phyloP scores from a whole-genome alignment of 2,329 filamentous ascomycete genomes.

The Cercospora nicotianae region DNA sequence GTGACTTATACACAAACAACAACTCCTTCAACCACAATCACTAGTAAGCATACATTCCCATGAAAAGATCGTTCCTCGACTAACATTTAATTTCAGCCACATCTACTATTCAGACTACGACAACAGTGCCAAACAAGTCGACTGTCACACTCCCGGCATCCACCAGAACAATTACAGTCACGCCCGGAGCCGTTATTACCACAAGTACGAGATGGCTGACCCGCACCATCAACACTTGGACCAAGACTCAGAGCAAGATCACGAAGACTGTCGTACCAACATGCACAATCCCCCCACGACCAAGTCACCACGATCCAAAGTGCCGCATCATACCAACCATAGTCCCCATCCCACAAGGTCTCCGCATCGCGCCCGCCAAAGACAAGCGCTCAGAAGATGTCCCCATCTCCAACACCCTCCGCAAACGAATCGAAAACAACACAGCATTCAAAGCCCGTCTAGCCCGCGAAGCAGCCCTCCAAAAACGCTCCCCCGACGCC shows the following conservation, averaged over 20 bases:
- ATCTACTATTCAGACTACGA: conserved; percentile 21
- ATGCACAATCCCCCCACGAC: conserved; percentile 34
- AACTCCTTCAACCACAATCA: conserved; percentile 20
- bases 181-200: conserved; percentile 23
- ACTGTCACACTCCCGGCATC: conserved; percentile 35
- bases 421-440: conserved; percentile 9
- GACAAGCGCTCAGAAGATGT: conserved; percentile 5
- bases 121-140: conserved; percentile 29
- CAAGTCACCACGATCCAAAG: conserved; percentile 10
- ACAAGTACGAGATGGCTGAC: conserved; percentile 28
- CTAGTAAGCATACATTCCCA: conserved; percentile 9
- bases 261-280: conserved; percentile 41
- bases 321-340: conserved; percentile 32
- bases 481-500: conserved; percentile 40
- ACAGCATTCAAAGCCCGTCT: conserved; percentile 1
- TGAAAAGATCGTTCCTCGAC: neutral
- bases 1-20: conserved; percentile 24
- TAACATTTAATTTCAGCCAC: conserved; percentile 7
- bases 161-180: conserved; percentile 30
- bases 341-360: conserved; percentile 20
- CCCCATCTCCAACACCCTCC: neutral
- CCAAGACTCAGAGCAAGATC: conserved; percentile 22
- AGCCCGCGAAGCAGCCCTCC: neutral
- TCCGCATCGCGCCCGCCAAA: conserved; percentile 22
- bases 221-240: conserved; percentile 36